Conservation (phyloP, 1,284 basidiomycete genomes). For the Cryptococcus neoformans region DNA sequence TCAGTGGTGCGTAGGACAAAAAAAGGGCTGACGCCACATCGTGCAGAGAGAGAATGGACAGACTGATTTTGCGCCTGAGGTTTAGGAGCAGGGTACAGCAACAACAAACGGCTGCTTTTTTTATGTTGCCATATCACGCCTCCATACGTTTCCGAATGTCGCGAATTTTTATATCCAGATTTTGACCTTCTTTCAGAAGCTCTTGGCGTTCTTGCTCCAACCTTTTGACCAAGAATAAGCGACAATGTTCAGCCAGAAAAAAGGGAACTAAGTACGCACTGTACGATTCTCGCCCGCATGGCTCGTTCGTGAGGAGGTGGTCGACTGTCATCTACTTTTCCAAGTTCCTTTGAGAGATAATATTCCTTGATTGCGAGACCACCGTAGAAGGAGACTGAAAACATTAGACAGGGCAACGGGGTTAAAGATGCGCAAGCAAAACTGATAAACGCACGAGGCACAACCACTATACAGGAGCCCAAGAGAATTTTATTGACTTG, state of each 20-base stretch:
- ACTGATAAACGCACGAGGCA: slow-evolving; percentile 25
- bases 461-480: slow-evolving; percentile 27
- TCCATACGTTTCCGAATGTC: slow-evolving; percentile 15
- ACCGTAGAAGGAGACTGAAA: slow-evolving; percentile 32
- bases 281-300: slow-evolving; percentile 27
- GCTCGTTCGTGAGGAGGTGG: slow-evolving; percentile 22
- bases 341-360: slow-evolving; percentile 28
- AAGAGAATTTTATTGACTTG: slow-evolving; percentile 37
- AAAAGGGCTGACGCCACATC: no score
- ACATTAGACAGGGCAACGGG: not conserved
- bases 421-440: not conserved
- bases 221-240: slow-evolving; percentile 9
- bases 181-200: slow-evolving; percentile 23
- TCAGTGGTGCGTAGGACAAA: no score
- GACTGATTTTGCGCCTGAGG: no score
- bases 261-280: slow-evolving; percentile 19
- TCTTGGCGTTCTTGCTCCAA: slow-evolving; percentile 34
- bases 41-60: no score
- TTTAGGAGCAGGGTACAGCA: no score
- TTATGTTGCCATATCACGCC: not conserved
- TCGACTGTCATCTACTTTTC: slow-evolving; percentile 5
- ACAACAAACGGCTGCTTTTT: not conserved
- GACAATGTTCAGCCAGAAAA: not conserved
- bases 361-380: slow-evolving; percentile 32
- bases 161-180: slow-evolving; percentile 28